A percentile compares a stretch with the other conserved stretches of the same genome.
phyloP scores from a whole-genome alignment of 371 early-diverging fungal genomes.

The Mortierella sp. region DNA sequence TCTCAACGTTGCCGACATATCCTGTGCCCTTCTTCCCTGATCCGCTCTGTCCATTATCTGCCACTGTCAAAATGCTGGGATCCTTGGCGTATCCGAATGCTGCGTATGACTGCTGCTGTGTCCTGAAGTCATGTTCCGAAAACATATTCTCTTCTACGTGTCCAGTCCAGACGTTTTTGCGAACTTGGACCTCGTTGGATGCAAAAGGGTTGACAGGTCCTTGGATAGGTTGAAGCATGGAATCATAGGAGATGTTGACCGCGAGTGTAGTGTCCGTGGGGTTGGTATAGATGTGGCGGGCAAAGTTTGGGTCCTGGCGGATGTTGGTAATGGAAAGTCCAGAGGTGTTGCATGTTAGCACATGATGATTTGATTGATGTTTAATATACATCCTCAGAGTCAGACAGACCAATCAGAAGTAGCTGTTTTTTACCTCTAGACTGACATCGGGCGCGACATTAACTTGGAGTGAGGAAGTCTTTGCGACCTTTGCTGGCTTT shows the following conservation, averaged over 20 bases:
- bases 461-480: slow-evolving; percentile 42
- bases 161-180: slow-evolving; percentile 79
- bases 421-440: slow-evolving; percentile 65
- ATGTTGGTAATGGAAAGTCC: not conserved
- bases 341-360: too few species aligned
- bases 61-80: slow-evolving; percentile 68
- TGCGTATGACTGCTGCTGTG: slow-evolving; percentile 83
- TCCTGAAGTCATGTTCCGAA: slow-evolving; percentile 80
- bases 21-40: slow-evolving; percentile 69
- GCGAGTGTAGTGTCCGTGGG: slow-evolving; percentile 76
- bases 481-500: slow-evolving; percentile 21
- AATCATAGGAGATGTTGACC: slow-evolving; percentile 84
- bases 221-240: slow-evolving; percentile 70
- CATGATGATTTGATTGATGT: too few species aligned
- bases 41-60: slow-evolving; percentile 64
- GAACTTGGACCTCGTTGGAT: slow-evolving; percentile 57
- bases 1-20: slow-evolving; percentile 76
- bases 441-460: slow-evolving; percentile 83
- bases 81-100: slow-evolving; percentile 89
- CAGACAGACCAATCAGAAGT: too few species aligned
- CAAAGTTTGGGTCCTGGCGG: slow-evolving; percentile 58
- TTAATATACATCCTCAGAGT: too few species aligned
- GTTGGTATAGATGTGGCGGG: slow-evolving; percentile 64
- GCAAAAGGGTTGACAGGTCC: slow-evolving; percentile 86
- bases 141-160: slow-evolving; percentile 86